Conservation (phyloP, 441 rosid genomes). For the Isatis lusitanica region DNA sequence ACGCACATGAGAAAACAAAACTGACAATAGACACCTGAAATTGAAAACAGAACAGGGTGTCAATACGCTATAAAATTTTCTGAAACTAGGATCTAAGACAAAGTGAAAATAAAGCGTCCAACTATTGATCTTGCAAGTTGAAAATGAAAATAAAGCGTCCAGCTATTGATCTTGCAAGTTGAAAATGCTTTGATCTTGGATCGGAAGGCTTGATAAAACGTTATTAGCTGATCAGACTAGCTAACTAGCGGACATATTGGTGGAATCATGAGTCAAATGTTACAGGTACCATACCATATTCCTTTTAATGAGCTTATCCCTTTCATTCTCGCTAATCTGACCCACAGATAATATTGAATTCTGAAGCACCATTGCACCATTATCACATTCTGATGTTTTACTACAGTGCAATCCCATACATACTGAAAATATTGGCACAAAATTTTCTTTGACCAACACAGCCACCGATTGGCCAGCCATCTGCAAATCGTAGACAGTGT, state of each 20-base stretch:
- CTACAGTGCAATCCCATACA: slow-evolving; percentile 84
- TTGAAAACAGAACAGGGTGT: slow-evolving; percentile 27
- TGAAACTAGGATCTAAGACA: slow-evolving; percentile 11
- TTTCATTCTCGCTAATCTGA: slow-evolving; percentile 75
- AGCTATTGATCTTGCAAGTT: slow-evolving; percentile 10
- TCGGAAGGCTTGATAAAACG: not conserved
- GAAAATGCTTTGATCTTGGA: slow-evolving; percentile 15
- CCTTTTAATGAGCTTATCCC: slow-evolving; percentile 85
- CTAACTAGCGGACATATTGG: slow-evolving; percentile 22
- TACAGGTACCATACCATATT: slow-evolving; percentile 65
- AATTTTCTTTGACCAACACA: slow-evolving; percentile 66
- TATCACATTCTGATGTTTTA: slow-evolving; percentile 58
- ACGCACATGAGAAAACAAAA: slow-evolving; percentile 77
- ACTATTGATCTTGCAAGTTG: slow-evolving; percentile 7
- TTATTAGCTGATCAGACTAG: slow-evolving; percentile 7
- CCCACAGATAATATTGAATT: slow-evolving; percentile 67
- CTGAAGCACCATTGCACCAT: slow-evolving; percentile 73
- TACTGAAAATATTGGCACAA: slow-evolving; percentile 87
- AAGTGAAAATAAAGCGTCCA: slow-evolving; percentile 20
- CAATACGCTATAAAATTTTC: not conserved
- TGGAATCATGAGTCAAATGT: slow-evolving; percentile 22
- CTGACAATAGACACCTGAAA: slow-evolving; percentile 89
- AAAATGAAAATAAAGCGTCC: slow-evolving; percentile 10
- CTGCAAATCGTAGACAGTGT: slow-evolving; percentile 49
- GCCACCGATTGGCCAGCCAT: slow-evolving; percentile 66